Conservation (phyloP, 106 monocot species). For the Dioscorea dumetorum region DNA sequence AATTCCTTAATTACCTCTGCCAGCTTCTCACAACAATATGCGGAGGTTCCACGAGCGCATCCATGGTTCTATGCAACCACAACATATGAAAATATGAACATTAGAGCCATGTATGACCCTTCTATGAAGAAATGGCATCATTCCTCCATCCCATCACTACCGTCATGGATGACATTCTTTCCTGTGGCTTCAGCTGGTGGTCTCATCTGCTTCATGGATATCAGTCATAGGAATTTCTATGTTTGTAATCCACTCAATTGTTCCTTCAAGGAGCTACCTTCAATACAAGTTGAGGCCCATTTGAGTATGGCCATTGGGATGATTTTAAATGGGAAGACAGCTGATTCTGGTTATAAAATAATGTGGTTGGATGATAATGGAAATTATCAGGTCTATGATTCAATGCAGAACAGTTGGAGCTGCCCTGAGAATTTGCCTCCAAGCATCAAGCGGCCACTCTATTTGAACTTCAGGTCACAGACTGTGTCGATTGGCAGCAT, state of each 20-base stretch:
- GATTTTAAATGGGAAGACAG: slow-evolving; percentile 39
- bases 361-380: slow-evolving; percentile 59
- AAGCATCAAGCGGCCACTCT: slow-evolving; percentile 51
- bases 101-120: slow-evolving; percentile 65
- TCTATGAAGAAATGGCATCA: slow-evolving; percentile 62
- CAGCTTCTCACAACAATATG: slow-evolving; percentile 46
- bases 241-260: slow-evolving; percentile 65
- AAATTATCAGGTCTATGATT: slow-evolving; percentile 69
- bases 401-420: slow-evolving; percentile 41
- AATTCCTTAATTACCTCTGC: slow-evolving; percentile 42
- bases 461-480: slow-evolving; percentile 63
- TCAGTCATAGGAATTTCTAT: slow-evolving; percentile 49
- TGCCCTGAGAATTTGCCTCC: slow-evolving; percentile 34
- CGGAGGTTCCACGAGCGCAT: slow-evolving; percentile 21
- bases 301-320: slow-evolving; percentile 63
- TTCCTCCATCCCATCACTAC: slow-evolving; percentile 32
- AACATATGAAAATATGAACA: slow-evolving; percentile 27
- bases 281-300: slow-evolving; percentile 26
- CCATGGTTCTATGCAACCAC: slow-evolving; percentile 69
- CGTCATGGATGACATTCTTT: slow-evolving; percentile 26
- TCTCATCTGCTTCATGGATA: slow-evolving; percentile 67
- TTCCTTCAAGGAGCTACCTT: slow-evolving; percentile 60
- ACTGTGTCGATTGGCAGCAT: slow-evolving; percentile 47
- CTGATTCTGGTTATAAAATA: slow-evolving; percentile 49
- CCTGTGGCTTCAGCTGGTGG: slow-evolving; percentile 79